phyloP scores from a whole-genome alignment of 139 green algal species.

The Tetradesmus lagerheimii region DNA sequence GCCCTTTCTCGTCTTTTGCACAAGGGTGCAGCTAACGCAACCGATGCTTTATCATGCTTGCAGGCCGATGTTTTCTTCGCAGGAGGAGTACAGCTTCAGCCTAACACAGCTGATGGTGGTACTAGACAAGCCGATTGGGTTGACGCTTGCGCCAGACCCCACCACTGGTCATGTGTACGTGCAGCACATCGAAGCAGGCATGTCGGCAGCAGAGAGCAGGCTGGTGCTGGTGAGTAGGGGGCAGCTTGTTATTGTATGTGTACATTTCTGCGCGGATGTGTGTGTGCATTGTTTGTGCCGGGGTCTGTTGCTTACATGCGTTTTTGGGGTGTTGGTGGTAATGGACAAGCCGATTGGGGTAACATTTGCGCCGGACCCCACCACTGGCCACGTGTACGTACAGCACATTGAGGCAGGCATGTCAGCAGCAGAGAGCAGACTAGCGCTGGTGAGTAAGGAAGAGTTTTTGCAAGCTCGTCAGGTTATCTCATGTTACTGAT shows the following conservation, averaged over 20 bases:
- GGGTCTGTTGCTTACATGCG: too few relatives aligned
- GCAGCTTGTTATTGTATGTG: background rate
- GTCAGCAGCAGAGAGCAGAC: constrained; percentile 34
- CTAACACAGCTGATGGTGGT: constrained; percentile 67
- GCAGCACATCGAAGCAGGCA: constrained; percentile 11
- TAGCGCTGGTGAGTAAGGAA: constrained; percentile 34
- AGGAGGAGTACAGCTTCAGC: constrained; percentile 58
- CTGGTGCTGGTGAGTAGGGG: constrained; percentile 20
- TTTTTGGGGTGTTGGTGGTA: too few relatives aligned
- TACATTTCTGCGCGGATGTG: too few relatives aligned
- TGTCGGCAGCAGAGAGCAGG: constrained; percentile 37
- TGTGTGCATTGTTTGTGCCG: too few relatives aligned
- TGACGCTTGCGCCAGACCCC: constrained; percentile 67
- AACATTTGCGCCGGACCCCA: constrained; percentile 63
- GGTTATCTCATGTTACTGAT: too few relatives aligned
- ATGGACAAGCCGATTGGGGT: constrained; percentile 71
- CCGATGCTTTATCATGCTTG: background rate
- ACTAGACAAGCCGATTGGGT: constrained; percentile 68
- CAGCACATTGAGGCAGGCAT: constrained; percentile 14
- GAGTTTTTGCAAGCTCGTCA: too few relatives aligned
- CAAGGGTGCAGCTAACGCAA: background rate
- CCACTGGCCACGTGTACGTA: constrained; percentile 52
- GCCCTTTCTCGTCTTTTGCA: too few relatives aligned
- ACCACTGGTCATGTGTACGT: constrained; percentile 54
- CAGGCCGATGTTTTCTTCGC: constrained; percentile 25